These are phyloP conservation scores for Leptomonas pyrrhocoris DNA, from an alignment of 208 protist species.

Conservation along the genomic window DNA sequence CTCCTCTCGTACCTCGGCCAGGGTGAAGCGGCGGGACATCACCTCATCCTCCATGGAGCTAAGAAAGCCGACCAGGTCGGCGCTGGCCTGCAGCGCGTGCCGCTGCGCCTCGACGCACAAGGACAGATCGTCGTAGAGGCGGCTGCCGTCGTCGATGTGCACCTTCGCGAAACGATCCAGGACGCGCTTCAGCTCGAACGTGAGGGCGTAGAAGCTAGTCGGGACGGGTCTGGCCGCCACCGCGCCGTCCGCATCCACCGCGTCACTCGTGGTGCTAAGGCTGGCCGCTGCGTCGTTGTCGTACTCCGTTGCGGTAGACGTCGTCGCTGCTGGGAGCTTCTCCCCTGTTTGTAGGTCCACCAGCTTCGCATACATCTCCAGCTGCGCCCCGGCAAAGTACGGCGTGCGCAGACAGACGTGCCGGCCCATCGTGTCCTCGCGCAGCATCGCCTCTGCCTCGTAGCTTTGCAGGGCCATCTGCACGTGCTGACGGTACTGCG, in stretches of 20 bases:
- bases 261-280: not conserved
- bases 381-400: conserved; percentile 39
- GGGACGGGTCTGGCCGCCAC: not conserved
- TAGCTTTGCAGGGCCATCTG: conserved; percentile 59
- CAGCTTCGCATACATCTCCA: conserved; percentile 24
- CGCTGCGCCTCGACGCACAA: conserved; percentile 45
- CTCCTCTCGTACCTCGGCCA: conserved; percentile 63
- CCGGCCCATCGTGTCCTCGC: conserved; percentile 50
- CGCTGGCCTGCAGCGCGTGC: conserved; percentile 32
- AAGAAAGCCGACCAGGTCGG: conserved; percentile 53
- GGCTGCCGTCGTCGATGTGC: conserved; percentile 50
- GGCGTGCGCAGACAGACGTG: conserved; percentile 63
- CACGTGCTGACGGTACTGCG: conserved; percentile 74
- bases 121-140: conserved; percentile 31
- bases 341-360: conserved; percentile 35
- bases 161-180: conserved; percentile 45
- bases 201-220: conserved; percentile 40
- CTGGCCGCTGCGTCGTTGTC: not conserved
- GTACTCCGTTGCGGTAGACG: not conserved
- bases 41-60: conserved; percentile 62
- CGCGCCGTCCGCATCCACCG: not conserved
- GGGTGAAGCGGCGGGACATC: conserved; percentile 28
- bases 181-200: conserved; percentile 27
- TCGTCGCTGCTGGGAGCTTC: not conserved
- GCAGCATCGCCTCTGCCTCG: conserved; percentile 34